phyloP scores from a whole-genome alignment of 345 rosid genomes.

The Euphorbia lathyris region DNA sequence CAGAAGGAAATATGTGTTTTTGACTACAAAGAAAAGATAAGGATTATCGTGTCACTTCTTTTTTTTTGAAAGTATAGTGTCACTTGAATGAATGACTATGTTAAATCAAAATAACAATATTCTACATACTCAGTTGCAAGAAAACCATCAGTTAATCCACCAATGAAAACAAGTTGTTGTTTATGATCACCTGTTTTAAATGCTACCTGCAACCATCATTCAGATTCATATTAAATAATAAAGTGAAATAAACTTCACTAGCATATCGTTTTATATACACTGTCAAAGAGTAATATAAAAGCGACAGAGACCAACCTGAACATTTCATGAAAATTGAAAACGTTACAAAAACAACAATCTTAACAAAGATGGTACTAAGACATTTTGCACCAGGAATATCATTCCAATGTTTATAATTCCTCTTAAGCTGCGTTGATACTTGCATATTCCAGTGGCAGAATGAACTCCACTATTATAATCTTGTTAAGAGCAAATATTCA shows the following conservation, averaged over 20 bases:
- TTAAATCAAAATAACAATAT: not conserved
- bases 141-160: constrained; percentile 88
- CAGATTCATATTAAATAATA: constrained; percentile 6
- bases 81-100: not conserved
- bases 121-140: constrained; percentile 79
- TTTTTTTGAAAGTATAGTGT: too few relatives aligned
- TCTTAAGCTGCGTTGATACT: not conserved
- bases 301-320: not conserved
- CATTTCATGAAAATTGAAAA: not conserved
- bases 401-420: not conserved
- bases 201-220: constrained; percentile 58
- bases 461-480: not conserved
- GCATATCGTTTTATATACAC: not conserved
- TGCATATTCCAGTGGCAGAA: not conserved
- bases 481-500: not conserved
- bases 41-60: too few relatives aligned
- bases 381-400: not conserved
- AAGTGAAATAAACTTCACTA: not conserved
- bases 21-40: not conserved
- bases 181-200: constrained; percentile 88
- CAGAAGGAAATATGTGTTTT: not conserved
- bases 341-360: not conserved
- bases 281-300: not conserved
- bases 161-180: constrained; percentile 84
- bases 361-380: not conserved